phyloP scores from a whole-genome alignment of 805 yeast species.

The Candida sakaeoensis region DNA sequence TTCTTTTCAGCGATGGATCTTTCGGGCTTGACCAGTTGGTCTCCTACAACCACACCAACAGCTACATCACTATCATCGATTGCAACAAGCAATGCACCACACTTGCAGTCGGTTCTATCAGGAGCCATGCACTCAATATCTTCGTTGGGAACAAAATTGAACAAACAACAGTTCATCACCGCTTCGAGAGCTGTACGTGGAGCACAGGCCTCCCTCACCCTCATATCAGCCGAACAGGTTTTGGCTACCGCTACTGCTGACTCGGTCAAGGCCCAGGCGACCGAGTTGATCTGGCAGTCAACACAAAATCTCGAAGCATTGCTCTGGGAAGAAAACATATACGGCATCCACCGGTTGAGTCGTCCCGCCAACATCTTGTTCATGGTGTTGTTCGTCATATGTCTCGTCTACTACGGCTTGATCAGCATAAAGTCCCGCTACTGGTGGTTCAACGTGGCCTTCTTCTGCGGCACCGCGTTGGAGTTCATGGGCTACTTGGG shows the following conservation, averaged over 20 bases:
- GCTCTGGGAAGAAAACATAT: conserved; percentile 22
- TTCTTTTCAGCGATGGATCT: neutral
- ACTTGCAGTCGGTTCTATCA: conserved; percentile 16
- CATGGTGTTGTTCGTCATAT: conserved; percentile 20
- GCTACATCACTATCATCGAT: conserved; percentile 24
- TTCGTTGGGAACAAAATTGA: conserved; percentile 10
- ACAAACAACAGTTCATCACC: conserved; percentile 12
- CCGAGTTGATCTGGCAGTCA: conserved; percentile 26
- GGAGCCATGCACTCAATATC: conserved; percentile 14
- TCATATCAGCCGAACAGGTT: conserved; percentile 27
- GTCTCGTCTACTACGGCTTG: conserved; percentile 18
- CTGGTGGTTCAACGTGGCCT: conserved; percentile 34
- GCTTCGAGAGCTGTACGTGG: conserved; percentile 25
- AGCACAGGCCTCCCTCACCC: conserved; percentile 31
- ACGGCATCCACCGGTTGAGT: conserved; percentile 27
- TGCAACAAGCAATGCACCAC: conserved; percentile 21
- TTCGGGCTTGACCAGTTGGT: conserved; percentile 16
- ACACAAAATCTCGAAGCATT: conserved; percentile 27
- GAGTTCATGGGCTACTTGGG: conserved; percentile 36
- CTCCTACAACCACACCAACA: conserved; percentile 24
- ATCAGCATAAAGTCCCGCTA: conserved; percentile 29
- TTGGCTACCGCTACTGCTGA: conserved; percentile 34
- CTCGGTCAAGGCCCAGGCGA: conserved; percentile 23
- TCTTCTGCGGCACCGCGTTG: conserved; percentile 27
- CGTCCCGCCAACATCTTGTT: conserved; percentile 29